Evolutionary conservation across 169 alveolate genomes (phyloP), one percentile per base, ranked within the genome.

Genomic region (Cystoisospora suis): DNA sequence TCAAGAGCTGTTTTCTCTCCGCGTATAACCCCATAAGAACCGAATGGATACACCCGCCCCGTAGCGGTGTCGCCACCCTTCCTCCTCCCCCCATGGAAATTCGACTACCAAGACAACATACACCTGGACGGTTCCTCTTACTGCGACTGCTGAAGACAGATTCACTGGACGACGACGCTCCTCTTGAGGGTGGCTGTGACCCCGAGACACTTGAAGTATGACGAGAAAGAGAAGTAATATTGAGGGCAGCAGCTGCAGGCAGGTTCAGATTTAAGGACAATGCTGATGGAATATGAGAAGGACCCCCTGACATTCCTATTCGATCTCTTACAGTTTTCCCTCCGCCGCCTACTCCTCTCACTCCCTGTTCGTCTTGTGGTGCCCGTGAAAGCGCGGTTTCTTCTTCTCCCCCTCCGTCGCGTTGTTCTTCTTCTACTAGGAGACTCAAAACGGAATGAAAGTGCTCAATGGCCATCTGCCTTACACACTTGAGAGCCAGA

Each of bases 41-140:
- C 42, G 42, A 23, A 17, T 72, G 83, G 58, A 72, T 29, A 38
- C 83, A 72, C 47, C 83, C 83, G 38, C 4, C 53, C n/a, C n/a
- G n/a, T n/a, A n/a, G n/a, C n/a, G n/a, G n/a, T n/a, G n/a, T n/a
- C n/a, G n/a, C n/a, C n/a, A n/a, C n/a, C n/a, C n/a, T n/a, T n/a
- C n/a, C n/a, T n/a, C n/a, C n/a, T n/a, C n/a, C n/a, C n/a, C n/a
- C n/a, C n/a, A n/a, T n/a, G n/a, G n/a, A n/a, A n/a, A n/a, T n/a
- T n/a, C n/a, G n/a, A n/a, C n/a, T n/a, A n/a, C n/a, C n/a, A n/a
- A n/a, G n/a, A n/a, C n/a, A n/a, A n/a, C n/a, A n/a, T n/a, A n/a
- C n/a, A n/a, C n/a, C n/a, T n/a, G n/a, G n/a, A n/a, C n/a, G n/a
- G n/a, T n/a, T n/a, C n/a, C n/a, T n/a, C n/a, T n/a, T n/a, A n/a